Evolutionary conservation across 1,139 yeast genomes (phyloP), one percentile per base, ranked within the genome.

Genomic region (Suhomyces terraborum): DNA sequence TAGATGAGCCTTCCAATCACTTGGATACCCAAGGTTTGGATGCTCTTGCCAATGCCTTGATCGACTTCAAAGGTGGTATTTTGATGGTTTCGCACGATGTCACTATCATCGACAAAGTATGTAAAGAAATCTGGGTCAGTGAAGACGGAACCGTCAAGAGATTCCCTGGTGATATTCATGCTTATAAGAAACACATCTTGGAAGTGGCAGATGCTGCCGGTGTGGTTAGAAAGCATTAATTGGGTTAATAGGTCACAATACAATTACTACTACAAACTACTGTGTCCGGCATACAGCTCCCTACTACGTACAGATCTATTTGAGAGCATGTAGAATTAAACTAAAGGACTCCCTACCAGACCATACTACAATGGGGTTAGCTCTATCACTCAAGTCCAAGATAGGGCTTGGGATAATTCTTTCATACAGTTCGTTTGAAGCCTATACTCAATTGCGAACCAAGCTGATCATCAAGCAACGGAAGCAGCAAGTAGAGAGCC

Each of bases 1-100:
- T 93, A 53, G 99, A 93, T 73, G 99, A 94, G 76, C 99, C 99
- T 66, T 88, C 98, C 8, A 93, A 93, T 70, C 99, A 93, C 67
- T 81, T 93, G 78, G 99, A 93, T 84, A 91, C 96, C 12, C 87
- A 95, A 38, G 98, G 98, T 79, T 74, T 93, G 58, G 98, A 93
- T 64, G 98, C 98, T 0, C 75, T 93, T 50, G 84, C 95, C 6
- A 94, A 85, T 30, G 98, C 98, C 1, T 75, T 93, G 58, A 81
- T 76, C 51, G 82, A 80, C 49, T 93, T 91, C 75, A 79, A 88
- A 59, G 98, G 98, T 60, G 98, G 98, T 64, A 84, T 93, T 25
- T 75, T 93, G 54, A 89, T 93, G 97, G 98, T 93, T 46, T 88
- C 96, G 38, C 98, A 93, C 76, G 98, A 93, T 73, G 97, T 93